A percentile compares a stretch with the other conserved stretches of the same genome.
Conservation (phyloP, 202 grass and related monocot genomes). For the Setaria viridis region DNA sequence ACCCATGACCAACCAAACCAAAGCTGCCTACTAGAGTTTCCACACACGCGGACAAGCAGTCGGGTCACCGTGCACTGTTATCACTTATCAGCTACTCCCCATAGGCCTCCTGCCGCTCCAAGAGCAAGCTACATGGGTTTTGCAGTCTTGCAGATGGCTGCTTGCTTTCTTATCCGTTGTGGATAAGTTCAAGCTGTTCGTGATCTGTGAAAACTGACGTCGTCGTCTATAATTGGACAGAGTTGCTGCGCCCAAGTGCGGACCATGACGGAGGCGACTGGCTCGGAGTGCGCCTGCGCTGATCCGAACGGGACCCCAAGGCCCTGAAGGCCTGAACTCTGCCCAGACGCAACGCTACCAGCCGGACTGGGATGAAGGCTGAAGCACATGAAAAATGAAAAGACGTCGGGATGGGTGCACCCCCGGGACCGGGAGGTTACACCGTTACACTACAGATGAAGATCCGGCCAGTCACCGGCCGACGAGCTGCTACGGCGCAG, state of each 20-base stretch:
- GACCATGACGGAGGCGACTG: neutral
- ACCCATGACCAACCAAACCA: too few relatives aligned
- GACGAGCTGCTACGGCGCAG: too few relatives aligned
- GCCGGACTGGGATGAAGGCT: too few relatives aligned
- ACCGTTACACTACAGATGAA: too few relatives aligned
- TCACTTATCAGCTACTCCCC: neutral
- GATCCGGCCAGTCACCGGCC: too few relatives aligned
- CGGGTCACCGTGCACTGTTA: neutral
- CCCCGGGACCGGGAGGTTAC: too few relatives aligned
- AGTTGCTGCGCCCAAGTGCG: neutral
- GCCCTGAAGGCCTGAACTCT: too few relatives aligned
- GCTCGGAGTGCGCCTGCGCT: too few relatives aligned
- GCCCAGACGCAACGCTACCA: too few relatives aligned
- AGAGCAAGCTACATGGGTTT: neutral
- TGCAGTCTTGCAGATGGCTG: neutral
- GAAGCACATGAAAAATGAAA: too few relatives aligned
- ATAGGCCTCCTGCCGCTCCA: neutral
- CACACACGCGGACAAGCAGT: conserved; percentile 7
- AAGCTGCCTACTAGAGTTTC: neutral
- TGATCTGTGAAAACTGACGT: neutral
- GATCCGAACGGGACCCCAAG: too few relatives aligned
- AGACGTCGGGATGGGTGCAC: too few relatives aligned
- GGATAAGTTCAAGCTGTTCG: neutral
- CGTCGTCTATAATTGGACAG: neutral
- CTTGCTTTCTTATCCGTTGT: neutral